phyloP scores from a whole-genome alignment of 495 filamentous ascomycete species.

The Aspergillus diversus region DNA sequence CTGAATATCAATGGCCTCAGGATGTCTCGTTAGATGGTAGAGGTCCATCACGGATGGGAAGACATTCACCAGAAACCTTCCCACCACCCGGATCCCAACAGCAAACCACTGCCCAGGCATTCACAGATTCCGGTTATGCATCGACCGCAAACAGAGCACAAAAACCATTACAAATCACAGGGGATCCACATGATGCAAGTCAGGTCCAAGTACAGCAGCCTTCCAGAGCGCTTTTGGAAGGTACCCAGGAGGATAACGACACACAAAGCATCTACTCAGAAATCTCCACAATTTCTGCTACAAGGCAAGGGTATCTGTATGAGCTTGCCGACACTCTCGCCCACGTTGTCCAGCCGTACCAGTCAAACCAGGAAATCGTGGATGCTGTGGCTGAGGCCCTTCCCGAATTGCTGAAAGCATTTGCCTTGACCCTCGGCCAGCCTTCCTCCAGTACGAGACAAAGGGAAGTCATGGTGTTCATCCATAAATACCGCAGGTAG shows the following conservation, averaged over 20 bases:
- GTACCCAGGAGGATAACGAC: too few relatives aligned
- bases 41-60: too few relatives aligned
- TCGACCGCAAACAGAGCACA: not conserved
- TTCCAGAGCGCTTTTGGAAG: too few relatives aligned
- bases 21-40: too few relatives aligned
- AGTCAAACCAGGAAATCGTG: not conserved
- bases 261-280: not conserved
- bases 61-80: too few relatives aligned
- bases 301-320: not conserved
- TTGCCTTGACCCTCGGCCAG: constrained; percentile 16
- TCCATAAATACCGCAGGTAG: constrained; percentile 21
- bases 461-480: constrained; percentile 23
- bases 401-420: constrained; percentile 18
- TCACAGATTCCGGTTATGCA: not conserved
- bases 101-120: too few relatives aligned
- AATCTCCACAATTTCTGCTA: not conserved
- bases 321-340: not conserved
- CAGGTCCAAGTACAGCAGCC: too few relatives aligned
- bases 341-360: not conserved
- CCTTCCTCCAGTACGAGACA: constrained; percentile 10
- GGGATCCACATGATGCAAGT: not conserved
- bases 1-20: too few relatives aligned
- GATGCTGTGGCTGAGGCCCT: constrained; percentile 5
- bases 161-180: not conserved
- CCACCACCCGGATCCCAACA: too few relatives aligned